Conservation (phyloP, 257 asterid species). For the Primulina tabacum region DNA sequence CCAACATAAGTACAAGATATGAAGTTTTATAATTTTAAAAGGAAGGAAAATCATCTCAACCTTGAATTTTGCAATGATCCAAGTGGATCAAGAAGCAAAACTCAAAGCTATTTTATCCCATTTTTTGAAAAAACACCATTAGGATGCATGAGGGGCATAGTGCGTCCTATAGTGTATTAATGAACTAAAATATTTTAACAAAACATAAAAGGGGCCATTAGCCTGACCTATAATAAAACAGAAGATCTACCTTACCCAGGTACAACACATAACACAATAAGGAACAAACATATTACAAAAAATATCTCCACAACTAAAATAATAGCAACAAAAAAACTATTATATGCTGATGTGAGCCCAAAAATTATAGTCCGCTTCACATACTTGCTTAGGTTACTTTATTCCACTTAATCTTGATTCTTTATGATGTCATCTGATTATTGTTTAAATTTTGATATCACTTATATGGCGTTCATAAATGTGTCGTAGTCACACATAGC, state of each 20-base stretch:
- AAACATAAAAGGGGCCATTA: neutral
- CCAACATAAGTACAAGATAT: neutral
- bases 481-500: neutral
- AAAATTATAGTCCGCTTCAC: neutral
- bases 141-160: neutral
- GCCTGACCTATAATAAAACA: too few relatives aligned
- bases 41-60: neutral
- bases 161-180: neutral
- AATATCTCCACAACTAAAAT: neutral
- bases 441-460: neutral
- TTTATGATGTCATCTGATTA: neutral
- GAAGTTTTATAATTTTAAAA: neutral
- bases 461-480: neutral
- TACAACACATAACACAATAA: too few relatives aligned
- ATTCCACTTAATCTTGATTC: neutral
- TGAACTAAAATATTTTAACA: neutral
- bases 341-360: neutral
- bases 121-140: too few relatives aligned
- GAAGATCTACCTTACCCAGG: too few relatives aligned
- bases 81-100: neutral
- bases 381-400: neutral
- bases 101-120: too few relatives aligned
- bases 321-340: neutral
- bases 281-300: neutral
- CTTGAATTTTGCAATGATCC: neutral